Percentiles rank a stretch among this genome's conserved stretches.
Conservation (phyloP, 768 basidiomycete species). For the Leccinum longicurvipes region DNA sequence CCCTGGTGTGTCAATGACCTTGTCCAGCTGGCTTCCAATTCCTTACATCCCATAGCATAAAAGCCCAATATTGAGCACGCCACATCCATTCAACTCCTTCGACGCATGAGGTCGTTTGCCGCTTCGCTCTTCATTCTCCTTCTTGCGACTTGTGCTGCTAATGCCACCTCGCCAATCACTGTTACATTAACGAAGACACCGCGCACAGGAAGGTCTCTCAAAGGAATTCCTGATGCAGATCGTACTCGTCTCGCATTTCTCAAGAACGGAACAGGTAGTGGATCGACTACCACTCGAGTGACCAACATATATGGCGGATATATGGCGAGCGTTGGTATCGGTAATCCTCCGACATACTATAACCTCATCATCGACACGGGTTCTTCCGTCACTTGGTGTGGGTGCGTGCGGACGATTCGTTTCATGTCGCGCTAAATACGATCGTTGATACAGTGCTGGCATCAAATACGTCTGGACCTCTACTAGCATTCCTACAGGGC, state of each 20-base stretch:
- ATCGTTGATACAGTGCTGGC: slow-evolving; percentile 14
- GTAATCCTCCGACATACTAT: slow-evolving; percentile 26
- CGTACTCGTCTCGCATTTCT: slow-evolving; percentile 14
- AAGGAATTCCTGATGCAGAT: slow-evolving; percentile 13
- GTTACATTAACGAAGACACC: slow-evolving; percentile 10
- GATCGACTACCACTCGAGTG: slow-evolving; percentile 8
- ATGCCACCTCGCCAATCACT: slow-evolving; percentile 2
- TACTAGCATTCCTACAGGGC: slow-evolving; percentile 26
- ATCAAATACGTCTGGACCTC: slow-evolving; percentile 17
- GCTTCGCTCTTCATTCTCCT: slow-evolving; percentile 1
- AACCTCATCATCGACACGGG: slow-evolving; percentile 32
- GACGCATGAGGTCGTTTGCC: slow-evolving; percentile 13
- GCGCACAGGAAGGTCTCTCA: slow-evolving; percentile 2
- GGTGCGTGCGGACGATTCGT: background rate
- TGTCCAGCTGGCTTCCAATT: too few relatives aligned
- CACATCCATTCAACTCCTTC: background rate
- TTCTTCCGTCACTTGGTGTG: slow-evolving; percentile 30
- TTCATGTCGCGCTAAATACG: background rate
- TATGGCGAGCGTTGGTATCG: slow-evolving; percentile 23
- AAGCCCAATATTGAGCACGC: background rate
- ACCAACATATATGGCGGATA: slow-evolving; percentile 16
- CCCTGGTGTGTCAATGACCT: background rate
- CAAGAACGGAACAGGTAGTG: background rate
- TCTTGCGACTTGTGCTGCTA: slow-evolving; percentile 7
- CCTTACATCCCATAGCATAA: slow-evolving; percentile 1